phyloP scores from a whole-genome alignment of 164 flowering plant genomes.

The Aristolochia contorta region DNA sequence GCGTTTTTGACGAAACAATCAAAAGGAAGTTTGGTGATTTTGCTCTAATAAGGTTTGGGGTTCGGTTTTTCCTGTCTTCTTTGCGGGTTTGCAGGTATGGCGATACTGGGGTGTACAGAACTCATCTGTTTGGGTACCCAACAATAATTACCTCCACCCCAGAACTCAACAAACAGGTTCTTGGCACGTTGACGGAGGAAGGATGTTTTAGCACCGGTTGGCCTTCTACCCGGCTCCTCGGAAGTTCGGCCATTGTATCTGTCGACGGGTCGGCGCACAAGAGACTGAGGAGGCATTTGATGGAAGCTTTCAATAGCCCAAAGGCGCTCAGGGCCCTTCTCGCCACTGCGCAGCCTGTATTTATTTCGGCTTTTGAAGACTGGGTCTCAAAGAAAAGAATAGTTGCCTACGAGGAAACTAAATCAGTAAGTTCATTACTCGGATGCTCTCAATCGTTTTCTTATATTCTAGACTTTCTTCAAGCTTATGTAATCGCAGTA shows the following conservation, averaged over 20 bases:
- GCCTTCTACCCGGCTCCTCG: constrained; percentile 11
- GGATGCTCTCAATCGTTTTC: too few species aligned
- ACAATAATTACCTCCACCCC: constrained; percentile 10
- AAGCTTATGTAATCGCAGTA: too few species aligned
- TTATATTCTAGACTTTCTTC: too few species aligned
- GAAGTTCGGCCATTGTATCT: constrained; percentile 5
- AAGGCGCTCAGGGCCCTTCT: constrained; percentile 6
- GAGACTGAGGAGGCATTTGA: constrained; percentile 10
- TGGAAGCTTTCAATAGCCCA: constrained; percentile 15
- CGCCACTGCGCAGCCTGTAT: constrained; percentile 6
- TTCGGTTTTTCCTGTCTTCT: background rate
- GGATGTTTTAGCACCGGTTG: constrained; percentile 12
- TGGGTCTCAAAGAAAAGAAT: constrained; percentile 11
- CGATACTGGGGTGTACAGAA: constrained; percentile 9
- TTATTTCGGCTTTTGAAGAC: constrained; percentile 8
- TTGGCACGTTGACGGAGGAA: constrained; percentile 12
- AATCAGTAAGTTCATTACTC: constrained; percentile 3
- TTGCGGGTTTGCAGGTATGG: constrained; percentile 8
- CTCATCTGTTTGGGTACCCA: constrained; percentile 14
- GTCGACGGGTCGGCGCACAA: constrained; percentile 7
- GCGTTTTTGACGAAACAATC: too few species aligned
- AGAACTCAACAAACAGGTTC: constrained; percentile 8
- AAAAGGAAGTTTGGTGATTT: background rate
- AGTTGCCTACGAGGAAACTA: constrained; percentile 10
- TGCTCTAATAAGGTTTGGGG: background rate